Evolutionary conservation across 768 basidiomycete genomes (phyloP).

Genomic region (Russula sp.): DNA sequence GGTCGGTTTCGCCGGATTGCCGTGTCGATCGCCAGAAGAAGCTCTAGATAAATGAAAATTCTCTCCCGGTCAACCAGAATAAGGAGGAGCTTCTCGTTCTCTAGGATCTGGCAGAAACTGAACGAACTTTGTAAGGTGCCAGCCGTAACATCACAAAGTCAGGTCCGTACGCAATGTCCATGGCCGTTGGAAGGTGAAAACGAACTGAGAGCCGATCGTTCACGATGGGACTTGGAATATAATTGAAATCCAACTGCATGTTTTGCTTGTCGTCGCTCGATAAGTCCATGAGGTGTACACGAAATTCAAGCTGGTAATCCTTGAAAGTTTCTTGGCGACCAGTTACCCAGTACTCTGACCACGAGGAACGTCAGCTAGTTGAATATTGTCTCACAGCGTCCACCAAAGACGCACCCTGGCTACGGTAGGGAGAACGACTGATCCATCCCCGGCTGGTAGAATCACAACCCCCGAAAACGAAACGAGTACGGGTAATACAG

Average conservation of each 20-base stretch:
- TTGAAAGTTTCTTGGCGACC: conserved; percentile 9
- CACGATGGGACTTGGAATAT: conserved; percentile 21
- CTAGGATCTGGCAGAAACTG: conserved; percentile 24
- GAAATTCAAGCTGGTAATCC: conserved; percentile 2
- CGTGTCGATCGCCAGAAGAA: background rate
- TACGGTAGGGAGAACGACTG: background rate
- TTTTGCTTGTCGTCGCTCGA: conserved; percentile 20
- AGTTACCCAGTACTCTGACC: conserved; percentile 16
- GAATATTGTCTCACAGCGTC: background rate
- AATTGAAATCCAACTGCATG: conserved; percentile 12
- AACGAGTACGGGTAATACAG: background rate
- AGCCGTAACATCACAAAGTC: background rate
- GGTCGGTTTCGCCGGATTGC: background rate
- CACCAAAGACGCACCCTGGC: conserved; percentile 1
- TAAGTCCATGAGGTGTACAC: conserved; percentile 11
- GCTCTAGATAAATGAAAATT: conserved; percentile 23
- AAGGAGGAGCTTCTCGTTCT: conserved; percentile 24
- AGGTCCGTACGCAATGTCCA: conserved; percentile 11
- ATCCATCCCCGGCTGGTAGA: background rate
- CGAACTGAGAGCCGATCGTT: background rate
- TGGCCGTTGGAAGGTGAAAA: conserved; percentile 10
- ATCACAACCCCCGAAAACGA: background rate
- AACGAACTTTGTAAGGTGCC: background rate
- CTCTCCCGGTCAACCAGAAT: conserved; percentile 9
- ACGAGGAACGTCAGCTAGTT: background rate